These are phyloP conservation scores for Copromyces sp. DNA, from an alignment of 495 filamentous ascomycete genomes.

Conservation along the genomic window DNA sequence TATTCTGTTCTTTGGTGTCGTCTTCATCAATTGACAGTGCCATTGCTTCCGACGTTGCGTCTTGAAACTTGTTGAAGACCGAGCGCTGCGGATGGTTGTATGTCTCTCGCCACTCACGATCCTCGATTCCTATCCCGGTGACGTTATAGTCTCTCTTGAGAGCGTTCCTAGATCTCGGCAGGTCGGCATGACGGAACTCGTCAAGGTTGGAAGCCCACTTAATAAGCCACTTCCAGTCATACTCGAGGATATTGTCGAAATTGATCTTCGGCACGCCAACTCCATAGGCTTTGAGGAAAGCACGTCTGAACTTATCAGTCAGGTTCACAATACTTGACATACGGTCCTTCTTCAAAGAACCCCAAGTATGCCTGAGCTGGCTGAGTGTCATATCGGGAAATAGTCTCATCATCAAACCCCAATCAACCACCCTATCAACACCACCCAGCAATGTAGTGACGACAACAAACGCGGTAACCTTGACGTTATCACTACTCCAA, in stretches of 20 bases:
- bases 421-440: constrained; percentile 56
- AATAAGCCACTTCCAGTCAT: constrained; percentile 68
- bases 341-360: constrained; percentile 44
- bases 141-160: constrained; percentile 23
- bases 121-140: constrained; percentile 20
- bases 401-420: constrained; percentile 55
- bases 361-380: constrained; percentile 53
- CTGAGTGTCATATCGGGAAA: constrained; percentile 50
- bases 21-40: constrained; percentile 11
- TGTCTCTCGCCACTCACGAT: constrained; percentile 37
- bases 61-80: constrained; percentile 35
- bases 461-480: constrained; percentile 63
- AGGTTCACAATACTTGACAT: constrained; percentile 55
- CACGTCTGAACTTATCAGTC: constrained; percentile 64
- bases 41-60: constrained; percentile 26
- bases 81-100: constrained; percentile 33
- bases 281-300: constrained; percentile 68
- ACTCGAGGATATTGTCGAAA: constrained; percentile 56
- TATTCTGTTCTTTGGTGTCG: neutral
- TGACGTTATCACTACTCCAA: constrained; percentile 31
- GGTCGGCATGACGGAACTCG: constrained; percentile 23
- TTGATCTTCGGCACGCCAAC: constrained; percentile 58
- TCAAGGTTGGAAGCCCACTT: constrained; percentile 51
- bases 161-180: constrained; percentile 27
- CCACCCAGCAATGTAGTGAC: constrained; percentile 67